Conservation (phyloP, 306 rosid species). For the Castanopsis chinensis region DNA sequence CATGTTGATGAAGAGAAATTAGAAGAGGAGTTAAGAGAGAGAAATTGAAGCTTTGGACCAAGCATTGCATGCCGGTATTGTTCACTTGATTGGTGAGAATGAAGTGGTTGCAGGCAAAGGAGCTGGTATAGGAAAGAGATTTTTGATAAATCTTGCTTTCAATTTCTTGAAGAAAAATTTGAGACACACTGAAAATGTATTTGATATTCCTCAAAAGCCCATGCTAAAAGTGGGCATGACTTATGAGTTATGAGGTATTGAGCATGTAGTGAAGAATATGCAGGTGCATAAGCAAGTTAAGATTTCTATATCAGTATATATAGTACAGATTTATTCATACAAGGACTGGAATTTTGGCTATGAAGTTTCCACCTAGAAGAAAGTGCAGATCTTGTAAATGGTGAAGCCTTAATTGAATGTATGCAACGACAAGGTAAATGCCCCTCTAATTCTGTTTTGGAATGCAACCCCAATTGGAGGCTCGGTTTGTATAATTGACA, state of each 20-base stretch:
- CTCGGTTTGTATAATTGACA: too few species aligned
- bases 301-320: too few species aligned
- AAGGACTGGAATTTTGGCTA: too few species aligned
- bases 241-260: slow-evolving; percentile 28
- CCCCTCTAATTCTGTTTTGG: too few species aligned
- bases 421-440: too few species aligned
- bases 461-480: too few species aligned
- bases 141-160: slow-evolving; percentile 30
- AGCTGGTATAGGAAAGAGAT: slow-evolving; percentile 19
- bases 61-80: slow-evolving; percentile 25
- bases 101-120: slow-evolving; percentile 30
- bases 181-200: slow-evolving; percentile 20
- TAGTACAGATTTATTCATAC: too few species aligned
- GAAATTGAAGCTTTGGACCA: slow-evolving; percentile 18
- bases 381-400: too few species aligned
- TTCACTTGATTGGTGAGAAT: slow-evolving; percentile 38
- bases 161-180: slow-evolving; percentile 36
- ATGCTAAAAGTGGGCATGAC: slow-evolving; percentile 42
- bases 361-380: too few species aligned
- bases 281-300: too few species aligned
- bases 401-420: too few species aligned
- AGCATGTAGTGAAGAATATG: background rate
- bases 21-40: background rate
- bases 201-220: slow-evolving; percentile 30
- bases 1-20: background rate